phyloP scores from a whole-genome alignment of 1,139 yeast genomes.

The Yamadazyma sp. region DNA sequence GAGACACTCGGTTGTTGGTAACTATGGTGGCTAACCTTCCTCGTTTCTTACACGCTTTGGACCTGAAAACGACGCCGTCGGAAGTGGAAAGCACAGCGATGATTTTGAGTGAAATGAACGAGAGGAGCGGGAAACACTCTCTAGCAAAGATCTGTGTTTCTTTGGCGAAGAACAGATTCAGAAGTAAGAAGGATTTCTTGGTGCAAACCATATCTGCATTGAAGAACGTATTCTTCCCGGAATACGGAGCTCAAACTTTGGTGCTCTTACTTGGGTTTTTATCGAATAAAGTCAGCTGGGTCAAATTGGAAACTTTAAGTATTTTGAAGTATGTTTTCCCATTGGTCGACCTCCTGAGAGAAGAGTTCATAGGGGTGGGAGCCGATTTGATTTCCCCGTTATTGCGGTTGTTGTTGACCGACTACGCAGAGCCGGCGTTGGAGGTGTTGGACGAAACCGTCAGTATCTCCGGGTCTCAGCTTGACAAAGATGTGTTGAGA shows the following conservation, averaged over 20 bases:
- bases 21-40: conserved; percentile 82
- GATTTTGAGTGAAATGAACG: conserved; percentile 61
- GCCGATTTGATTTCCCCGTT: conserved; percentile 94
- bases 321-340: conserved; percentile 75
- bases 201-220: conserved; percentile 76
- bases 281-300: conserved; percentile 76
- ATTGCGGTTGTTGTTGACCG: conserved; percentile 77
- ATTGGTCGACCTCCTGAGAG: conserved; percentile 69
- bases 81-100: conserved; percentile 62
- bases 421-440: conserved; percentile 82
- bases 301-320: conserved; percentile 76
- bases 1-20: conserved; percentile 66
- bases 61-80: conserved; percentile 47
- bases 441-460: conserved; percentile 87
- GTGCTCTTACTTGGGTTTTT: conserved; percentile 76
- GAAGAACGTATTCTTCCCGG: conserved; percentile 67
- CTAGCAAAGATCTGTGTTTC: conserved; percentile 76
- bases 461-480: conserved; percentile 82
- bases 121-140: conserved; percentile 54
- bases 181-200: conserved; percentile 86
- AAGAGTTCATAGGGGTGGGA: conserved; percentile 86
- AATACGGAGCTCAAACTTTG: conserved; percentile 70
- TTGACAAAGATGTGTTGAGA: conserved; percentile 87
- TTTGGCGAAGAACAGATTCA: conserved; percentile 70
- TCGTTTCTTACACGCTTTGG: conserved; percentile 77